A percentile compares a stretch with the other conserved stretches of the same genome.
These are phyloP conservation scores for Plasmodium falciparum DNA, from an alignment of 169 alveolate species.

Conservation along the genomic window DNA sequence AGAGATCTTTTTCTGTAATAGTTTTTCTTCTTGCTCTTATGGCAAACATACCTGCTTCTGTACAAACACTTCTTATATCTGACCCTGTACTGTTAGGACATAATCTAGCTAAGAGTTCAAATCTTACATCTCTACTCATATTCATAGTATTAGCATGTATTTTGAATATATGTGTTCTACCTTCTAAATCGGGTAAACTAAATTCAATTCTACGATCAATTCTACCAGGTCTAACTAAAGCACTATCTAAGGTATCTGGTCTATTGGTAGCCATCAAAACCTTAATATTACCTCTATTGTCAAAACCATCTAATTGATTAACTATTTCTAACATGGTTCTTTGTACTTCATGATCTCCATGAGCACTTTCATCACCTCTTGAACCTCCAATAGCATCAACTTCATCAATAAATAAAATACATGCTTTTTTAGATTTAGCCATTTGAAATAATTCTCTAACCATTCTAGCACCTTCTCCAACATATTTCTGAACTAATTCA, in stretches of 20 bases:
- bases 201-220: conserved; percentile 99
- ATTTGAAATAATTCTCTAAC: conserved; percentile 97
- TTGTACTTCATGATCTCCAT: conserved; percentile 98
- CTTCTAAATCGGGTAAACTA: conserved; percentile 98
- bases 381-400: conserved; percentile 97
- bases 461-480: conserved; percentile 99
- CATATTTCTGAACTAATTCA: conserved; percentile 99
- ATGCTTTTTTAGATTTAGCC: conserved; percentile 98
- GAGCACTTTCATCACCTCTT: conserved; percentile 92
- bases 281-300: conserved; percentile 97
- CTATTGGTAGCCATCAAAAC: conserved; percentile 99
- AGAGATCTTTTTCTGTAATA: conserved; percentile 96
- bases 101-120: conserved; percentile 97
- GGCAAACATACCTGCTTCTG: conserved; percentile 99
- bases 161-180: conserved; percentile 97
- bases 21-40: conserved; percentile 99
- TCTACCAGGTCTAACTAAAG: conserved; percentile 98
- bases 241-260: conserved; percentile 99
- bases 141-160: conserved; percentile 98
- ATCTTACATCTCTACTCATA: conserved; percentile 96
- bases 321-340: conserved; percentile 99
- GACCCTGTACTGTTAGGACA: conserved; percentile 99
- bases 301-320: conserved; percentile 99
- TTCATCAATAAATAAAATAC: conserved; percentile 99
- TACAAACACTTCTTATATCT: conserved; percentile 98